phyloP scores from a whole-genome alignment of 345 rosid species.

The Eucalyptus virginea region DNA sequence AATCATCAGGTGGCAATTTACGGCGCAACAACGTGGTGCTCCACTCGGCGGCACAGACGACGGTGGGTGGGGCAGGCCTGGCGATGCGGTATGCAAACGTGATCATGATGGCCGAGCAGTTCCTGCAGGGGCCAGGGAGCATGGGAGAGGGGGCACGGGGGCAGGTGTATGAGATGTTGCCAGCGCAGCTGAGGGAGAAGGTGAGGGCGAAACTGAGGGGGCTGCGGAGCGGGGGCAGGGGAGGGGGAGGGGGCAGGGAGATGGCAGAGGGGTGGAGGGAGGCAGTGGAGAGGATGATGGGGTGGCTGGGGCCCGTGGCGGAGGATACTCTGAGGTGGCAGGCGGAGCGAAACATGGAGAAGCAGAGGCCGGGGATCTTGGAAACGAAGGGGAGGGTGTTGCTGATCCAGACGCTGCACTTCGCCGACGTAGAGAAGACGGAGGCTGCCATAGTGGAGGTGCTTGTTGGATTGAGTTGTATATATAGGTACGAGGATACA shows the following conservation, averaged over 20 bases:
- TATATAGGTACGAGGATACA: slow-evolving; percentile 14
- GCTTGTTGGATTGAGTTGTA: slow-evolving; percentile 40
- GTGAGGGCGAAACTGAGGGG: slow-evolving; percentile 19
- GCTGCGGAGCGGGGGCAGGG: neutral
- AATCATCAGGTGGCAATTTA: neutral
- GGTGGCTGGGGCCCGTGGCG: slow-evolving; percentile 41
- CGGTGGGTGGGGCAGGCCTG: slow-evolving; percentile 42
- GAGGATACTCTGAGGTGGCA: slow-evolving; percentile 45
- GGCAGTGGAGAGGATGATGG: slow-evolving; percentile 20
- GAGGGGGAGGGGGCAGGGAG: neutral
- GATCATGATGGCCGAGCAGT: slow-evolving; percentile 14
- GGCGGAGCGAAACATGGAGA: slow-evolving; percentile 32
- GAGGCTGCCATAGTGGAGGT: slow-evolving; percentile 46
- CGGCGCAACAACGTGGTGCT: neutral
- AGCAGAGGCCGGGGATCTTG: slow-evolving; percentile 8
- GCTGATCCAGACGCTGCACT: slow-evolving; percentile 38
- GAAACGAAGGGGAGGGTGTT: slow-evolving; percentile 19
- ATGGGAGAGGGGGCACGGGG: slow-evolving; percentile 19
- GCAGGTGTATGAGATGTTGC: slow-evolving; percentile 23
- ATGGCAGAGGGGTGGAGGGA: slow-evolving; percentile 29
- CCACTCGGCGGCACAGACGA: slow-evolving; percentile 5
- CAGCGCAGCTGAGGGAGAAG: slow-evolving; percentile 10
- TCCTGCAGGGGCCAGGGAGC: slow-evolving; percentile 3
- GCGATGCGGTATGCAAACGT: slow-evolving; percentile 29
- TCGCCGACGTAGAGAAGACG: slow-evolving; percentile 40